A percentile compares a stretch with the other conserved stretches of the same genome.
phyloP scores from a whole-genome alignment of 805 yeast species.

The Kazachstania africana region DNA sequence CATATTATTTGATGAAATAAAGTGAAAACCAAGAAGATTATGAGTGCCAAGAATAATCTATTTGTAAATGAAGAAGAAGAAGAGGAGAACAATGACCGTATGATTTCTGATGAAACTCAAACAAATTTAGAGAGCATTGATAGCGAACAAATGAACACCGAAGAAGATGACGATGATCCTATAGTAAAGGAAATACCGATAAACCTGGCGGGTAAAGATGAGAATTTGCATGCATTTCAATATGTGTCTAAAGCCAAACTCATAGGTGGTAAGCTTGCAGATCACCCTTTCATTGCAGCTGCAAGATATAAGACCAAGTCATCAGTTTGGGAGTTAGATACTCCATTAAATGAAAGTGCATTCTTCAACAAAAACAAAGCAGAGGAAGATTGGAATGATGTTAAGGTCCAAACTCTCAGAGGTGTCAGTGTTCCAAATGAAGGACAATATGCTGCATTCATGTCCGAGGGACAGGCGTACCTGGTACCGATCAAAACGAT shows the following conservation, averaged over 20 bases:
- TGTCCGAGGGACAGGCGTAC: slow-evolving; percentile 41
- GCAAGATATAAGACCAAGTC: slow-evolving; percentile 51
- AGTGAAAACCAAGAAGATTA: not conserved
- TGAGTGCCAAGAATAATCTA: slow-evolving; percentile 16
- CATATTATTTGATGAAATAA: too few species aligned
- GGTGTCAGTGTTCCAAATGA: slow-evolving; percentile 54
- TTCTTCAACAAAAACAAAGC: slow-evolving; percentile 59
- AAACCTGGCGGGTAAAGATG: slow-evolving; percentile 27
- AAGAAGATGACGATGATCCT: slow-evolving; percentile 41
- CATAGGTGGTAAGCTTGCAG: slow-evolving; percentile 16
- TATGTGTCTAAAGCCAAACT: slow-evolving; percentile 34
- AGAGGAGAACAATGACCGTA: not conserved
- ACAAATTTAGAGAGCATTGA: not conserved
- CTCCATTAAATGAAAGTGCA: slow-evolving; percentile 57
- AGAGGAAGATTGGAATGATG: slow-evolving; percentile 47
- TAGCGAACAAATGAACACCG: slow-evolving; percentile 1
- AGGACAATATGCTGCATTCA: slow-evolving; percentile 39
- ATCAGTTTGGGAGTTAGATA: slow-evolving; percentile 58
- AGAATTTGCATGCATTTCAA: slow-evolving; percentile 38
- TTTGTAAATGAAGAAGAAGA: slow-evolving; percentile 26
- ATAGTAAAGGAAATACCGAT: slow-evolving; percentile 52
- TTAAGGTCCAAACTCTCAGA: slow-evolving; percentile 47
- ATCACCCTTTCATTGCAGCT: slow-evolving; percentile 29
- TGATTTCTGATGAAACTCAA: not conserved
- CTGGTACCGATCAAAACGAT: slow-evolving; percentile 55